Evolutionary conservation across 495 filamentous ascomycete species (phyloP), one percentile per base, ranked within the genome.

Genomic region (Terfezia claveryi): DNA sequence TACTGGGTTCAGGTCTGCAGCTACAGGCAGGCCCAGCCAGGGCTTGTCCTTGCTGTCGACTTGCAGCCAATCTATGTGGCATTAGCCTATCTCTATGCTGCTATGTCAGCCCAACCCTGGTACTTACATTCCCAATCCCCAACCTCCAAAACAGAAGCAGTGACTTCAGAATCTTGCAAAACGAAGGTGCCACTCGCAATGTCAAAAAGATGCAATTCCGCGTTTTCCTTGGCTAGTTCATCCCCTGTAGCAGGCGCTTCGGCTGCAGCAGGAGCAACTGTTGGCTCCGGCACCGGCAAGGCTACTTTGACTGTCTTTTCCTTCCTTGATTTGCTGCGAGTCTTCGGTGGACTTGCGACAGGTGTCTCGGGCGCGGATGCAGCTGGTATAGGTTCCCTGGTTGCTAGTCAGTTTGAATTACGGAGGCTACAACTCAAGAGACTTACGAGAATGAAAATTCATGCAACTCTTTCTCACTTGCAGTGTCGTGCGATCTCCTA

Each of bases 161-260:
- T 73, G 8, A 94, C 79, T 2, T 76, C 70, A 0, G 72, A 56
- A 57, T 94, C 91, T 64, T 94, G 85, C 10, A 84, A 64, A 23
- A 93, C 72, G 65, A 98, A 98, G 0, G 83, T 77, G 17, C 85
- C 82, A 10, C 80, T 83, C 2, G 76, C 68, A 62, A 94, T 86
- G 68, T 98, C 91, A 62, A 92, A 98, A 53, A 96, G 73, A 68
- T 96, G 92, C 9, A 98, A 72, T 67, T 95, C 89, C 6, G 85
- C 86, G 23, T 66, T 68, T 63, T 93, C 84, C 56, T 80, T 76
- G 0, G 80, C 70, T n/a, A 96, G 70, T 10, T 85, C 72, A 64
- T 88, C 87, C 17, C 71, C 70, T 0, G 75, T 73, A 57, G 82
- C 77, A 7, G 92, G 92, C 10, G 80, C 77, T 9, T 65, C 67